Percentiles rank a stretch among this genome's conserved stretches.
Conservation (phyloP, 306 rosid species). For the Abrus precatorius region DNA sequence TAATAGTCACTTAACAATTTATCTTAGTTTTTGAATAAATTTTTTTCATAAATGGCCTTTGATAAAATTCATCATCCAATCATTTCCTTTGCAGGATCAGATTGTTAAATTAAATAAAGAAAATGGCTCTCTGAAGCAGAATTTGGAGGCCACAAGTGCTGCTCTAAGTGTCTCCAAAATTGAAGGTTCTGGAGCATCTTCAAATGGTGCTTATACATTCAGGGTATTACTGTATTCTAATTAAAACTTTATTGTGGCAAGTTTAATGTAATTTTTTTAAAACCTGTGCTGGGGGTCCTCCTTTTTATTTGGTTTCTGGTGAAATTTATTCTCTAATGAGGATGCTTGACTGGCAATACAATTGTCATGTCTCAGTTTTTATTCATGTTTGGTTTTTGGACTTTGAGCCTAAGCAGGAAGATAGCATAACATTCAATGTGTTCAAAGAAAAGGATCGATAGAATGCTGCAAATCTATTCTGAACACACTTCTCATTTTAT, state of each 20-base stretch:
- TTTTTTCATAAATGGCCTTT: constrained; percentile 23
- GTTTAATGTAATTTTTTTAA: background rate
- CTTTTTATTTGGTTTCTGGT: background rate
- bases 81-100: constrained; percentile 68
- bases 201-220: constrained; percentile 53
- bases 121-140: constrained; percentile 82
- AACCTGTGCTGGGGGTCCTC: constrained; percentile 7
- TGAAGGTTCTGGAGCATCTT: constrained; percentile 58
- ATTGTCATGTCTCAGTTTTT: background rate
- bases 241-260: background rate
- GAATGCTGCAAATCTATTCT: background rate
- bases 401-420: background rate
- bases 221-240: constrained; percentile 55
- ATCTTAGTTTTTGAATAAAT: background rate
- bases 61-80: constrained; percentile 37
- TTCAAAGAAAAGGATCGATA: background rate
- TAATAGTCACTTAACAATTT: background rate
- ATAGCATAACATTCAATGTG: background rate
- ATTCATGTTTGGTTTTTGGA: constrained; percentile 17
- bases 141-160: constrained; percentile 69
- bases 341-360: constrained; percentile 11
- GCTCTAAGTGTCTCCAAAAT: constrained; percentile 58
- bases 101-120: constrained; percentile 76
- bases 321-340: constrained; percentile 16
- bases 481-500: background rate